Conservation (phyloP, 2,329 filamentous ascomycete genomes). For the Rutstroemia sp. region DNA sequence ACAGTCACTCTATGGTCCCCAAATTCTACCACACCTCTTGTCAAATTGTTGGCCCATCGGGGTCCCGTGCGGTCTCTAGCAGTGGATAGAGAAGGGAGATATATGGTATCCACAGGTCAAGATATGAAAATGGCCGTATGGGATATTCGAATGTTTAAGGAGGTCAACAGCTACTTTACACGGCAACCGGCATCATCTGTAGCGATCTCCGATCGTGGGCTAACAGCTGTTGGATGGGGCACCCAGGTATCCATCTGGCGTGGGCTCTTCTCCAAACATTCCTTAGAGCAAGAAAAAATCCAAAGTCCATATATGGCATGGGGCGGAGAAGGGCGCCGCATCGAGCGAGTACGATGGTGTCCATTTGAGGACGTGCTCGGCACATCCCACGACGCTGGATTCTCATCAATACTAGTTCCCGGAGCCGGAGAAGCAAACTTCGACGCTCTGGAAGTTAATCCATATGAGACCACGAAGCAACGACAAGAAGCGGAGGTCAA, state of each 20-base stretch:
- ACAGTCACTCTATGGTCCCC: conserved; percentile 94
- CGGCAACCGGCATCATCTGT: conserved; percentile 75
- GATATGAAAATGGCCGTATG: conserved; percentile 90
- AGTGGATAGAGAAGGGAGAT: conserved; percentile 81
- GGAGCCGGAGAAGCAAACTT: conserved; percentile 97
- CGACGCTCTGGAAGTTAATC: conserved; percentile 88
- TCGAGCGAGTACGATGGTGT: conserved; percentile 84
- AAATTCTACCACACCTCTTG: conserved; percentile 76
- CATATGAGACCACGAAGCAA: conserved; percentile 89
- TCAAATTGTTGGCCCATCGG: conserved; percentile 83
- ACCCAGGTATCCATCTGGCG: conserved; percentile 88
- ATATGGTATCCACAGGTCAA: conserved; percentile 91
- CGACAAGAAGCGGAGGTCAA: conserved; percentile 89
- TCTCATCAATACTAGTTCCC: conserved; percentile 83
- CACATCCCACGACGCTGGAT: conserved; percentile 75
- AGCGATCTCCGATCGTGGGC: conserved; percentile 78
- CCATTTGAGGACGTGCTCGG: conserved; percentile 92
- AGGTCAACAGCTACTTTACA: conserved; percentile 84
- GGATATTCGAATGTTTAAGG: conserved; percentile 91
- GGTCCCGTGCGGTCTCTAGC: conserved; percentile 82
- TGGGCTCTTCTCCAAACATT: conserved; percentile 72
- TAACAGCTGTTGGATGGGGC: conserved; percentile 87
- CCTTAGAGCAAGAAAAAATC: conserved; percentile 66
- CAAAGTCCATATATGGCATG: conserved; percentile 88
- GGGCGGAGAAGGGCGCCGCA: conserved; percentile 74